These are phyloP conservation scores for Kockovaella imperatae DNA, from an alignment of 768 basidiomycete genomes.

Conservation along the genomic window DNA sequence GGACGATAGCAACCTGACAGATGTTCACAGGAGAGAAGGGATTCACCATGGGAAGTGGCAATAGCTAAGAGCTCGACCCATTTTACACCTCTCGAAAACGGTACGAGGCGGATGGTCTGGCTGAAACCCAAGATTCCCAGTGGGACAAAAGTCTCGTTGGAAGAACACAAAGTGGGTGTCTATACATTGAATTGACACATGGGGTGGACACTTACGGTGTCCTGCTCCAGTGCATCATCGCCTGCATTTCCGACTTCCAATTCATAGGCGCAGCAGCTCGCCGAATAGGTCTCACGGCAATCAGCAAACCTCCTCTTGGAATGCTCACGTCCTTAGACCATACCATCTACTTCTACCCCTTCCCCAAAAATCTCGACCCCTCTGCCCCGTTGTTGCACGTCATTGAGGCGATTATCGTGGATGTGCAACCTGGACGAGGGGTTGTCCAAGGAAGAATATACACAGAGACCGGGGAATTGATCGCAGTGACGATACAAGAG, in stretches of 20 bases:
- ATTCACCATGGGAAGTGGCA: constrained; percentile 37
- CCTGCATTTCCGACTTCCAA: constrained; percentile 44
- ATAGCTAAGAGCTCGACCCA: constrained; percentile 6
- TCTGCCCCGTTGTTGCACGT: constrained; percentile 40
- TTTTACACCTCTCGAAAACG: neutral
- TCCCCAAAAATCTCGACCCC: constrained; percentile 29
- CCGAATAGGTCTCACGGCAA: constrained; percentile 34
- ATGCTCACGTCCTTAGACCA: constrained; percentile 45
- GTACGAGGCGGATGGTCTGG: constrained; percentile 25
- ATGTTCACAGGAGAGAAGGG: constrained; percentile 23
- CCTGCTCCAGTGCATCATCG: constrained; percentile 35
- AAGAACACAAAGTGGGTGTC: constrained; percentile 24
- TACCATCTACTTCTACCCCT: constrained; percentile 40
- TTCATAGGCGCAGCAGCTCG: constrained; percentile 43
- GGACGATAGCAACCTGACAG: neutral
- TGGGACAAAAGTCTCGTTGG: constrained; percentile 18
- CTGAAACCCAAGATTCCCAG: constrained; percentile 12
- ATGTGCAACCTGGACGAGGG: constrained; percentile 36
- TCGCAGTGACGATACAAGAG: constrained; percentile 44
- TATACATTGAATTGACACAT: neutral
- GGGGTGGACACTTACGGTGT: neutral
- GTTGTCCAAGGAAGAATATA: constrained; percentile 41
- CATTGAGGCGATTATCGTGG: constrained; percentile 32
- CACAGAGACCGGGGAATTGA: constrained; percentile 32
- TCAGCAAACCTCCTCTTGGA: constrained; percentile 30